Base-by-base conservation (phyloP, 176 grass and related monocot genomes). In the Carex kokanica region DNA sequence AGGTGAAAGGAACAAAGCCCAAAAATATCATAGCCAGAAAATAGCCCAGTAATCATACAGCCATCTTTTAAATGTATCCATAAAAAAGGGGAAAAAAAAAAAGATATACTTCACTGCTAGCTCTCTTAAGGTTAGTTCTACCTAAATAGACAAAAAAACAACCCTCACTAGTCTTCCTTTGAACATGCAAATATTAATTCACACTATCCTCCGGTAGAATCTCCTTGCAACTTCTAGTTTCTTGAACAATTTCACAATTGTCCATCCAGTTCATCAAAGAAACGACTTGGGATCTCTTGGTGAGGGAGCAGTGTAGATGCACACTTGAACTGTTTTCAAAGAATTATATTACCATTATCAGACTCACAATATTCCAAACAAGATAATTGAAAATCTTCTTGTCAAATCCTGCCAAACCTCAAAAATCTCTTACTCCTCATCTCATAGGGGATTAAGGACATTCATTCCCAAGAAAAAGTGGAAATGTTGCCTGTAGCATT, bases 301-400 rank as follows among this genome's bases (percentile, higher is more conserved):
- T 82, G 87, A 41, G 95, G 45, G 51, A 93, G 88, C 62, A 98
- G 82, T 5, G 53, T 69, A 14, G 90, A 93, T 34, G 89, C 95
- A 53, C 55, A 91, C 78, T 98, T 89, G 83, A 91, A 98, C 92
- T 98, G 90, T 87, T 63, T n/a, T 25, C 80, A 91, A 38, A 84
- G 1, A 60, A 84, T 82, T 77, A 24, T 31, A 81, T 82, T 72
- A 70, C 84, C 81, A 89, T 80, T 81, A 40, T 36, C 65, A 80
- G 9, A 83, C 60, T 84, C 15, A 15, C 8, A 83, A 47, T 45
- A 85, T 32, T 64, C 4, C 38, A 64, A 59, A 60, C 8, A 45
- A 49, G 20, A 81, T 81, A 74, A 52, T 8, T 51, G 43, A n/a
- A 21, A 74, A 74, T 5, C 6, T 73, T 51, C 2, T 74, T 74